Evolutionary conservation across 2,329 filamentous ascomycete genomes (phyloP), one percentile per base, ranked within the genome.

Genomic region (Apiospora malaysiana): DNA sequence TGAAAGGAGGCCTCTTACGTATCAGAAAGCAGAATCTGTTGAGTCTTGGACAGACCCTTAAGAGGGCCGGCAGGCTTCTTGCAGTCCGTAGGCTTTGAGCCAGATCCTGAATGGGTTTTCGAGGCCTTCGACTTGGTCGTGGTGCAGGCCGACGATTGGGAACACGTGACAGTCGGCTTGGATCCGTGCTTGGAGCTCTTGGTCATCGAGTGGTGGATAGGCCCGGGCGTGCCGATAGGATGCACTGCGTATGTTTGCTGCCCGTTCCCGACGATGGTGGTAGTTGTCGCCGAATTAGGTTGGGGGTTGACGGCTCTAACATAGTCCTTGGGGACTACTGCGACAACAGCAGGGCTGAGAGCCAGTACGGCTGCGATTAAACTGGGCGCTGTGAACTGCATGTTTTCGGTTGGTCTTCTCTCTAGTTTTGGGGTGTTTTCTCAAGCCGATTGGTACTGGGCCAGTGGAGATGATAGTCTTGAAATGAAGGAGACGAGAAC

Each of bases 21-120:
- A 73, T 84, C 82, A 3, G 82, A 81, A 43, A 83, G 79, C 43
- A 78, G 75, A 71, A 84, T 81, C 75, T 82, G 79, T 68, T 81
- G 78, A 25, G 82, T 78, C 67, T 79, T 78, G 73, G 78, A 81
- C 27, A 79, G 75, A 66, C 74, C 65, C 32, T 68, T 49, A 56
- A 70, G 65, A 23, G 67, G 66, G n/a, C 68, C 68, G 63, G 67
- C 68, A 56, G 74, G 70, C 32, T 74, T 70, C 27, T 74, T 70
- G 8, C 68, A n/a, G 18, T n/a, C 56, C 9, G 56, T 67, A 37
- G 74, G 65, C 46, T 67, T 25, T 51, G 73, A 21, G 27, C 71
- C 40, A 68, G 71, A 59, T 46, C 40, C 68, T 45, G 72, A 18
- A 46, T 49, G 70, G 25, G 68, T 70, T 37, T 72, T 12, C 47